Base-by-base conservation (phyloP, 2,329 filamentous ascomycete genomes). In the Stagonosporopsis chrysanthemi region DNA sequence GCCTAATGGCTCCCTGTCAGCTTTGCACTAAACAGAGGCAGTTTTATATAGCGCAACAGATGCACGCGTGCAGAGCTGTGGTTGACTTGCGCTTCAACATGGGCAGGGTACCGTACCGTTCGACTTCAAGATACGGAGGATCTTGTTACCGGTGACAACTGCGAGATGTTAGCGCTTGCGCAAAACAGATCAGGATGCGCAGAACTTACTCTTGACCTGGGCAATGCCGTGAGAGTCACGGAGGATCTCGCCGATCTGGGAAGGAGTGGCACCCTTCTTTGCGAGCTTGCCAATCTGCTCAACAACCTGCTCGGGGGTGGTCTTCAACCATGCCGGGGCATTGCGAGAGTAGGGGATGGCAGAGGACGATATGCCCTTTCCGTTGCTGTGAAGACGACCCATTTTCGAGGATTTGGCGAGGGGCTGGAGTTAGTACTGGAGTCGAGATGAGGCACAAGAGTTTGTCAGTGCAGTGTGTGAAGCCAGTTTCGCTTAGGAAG, bases 261-360 rank as follows among this genome's bases (percentile, higher is more conserved):
- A 97, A 76, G 95, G 95, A 70, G 94, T 97, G 73, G 92, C 92
- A 85, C 96, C 95, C 90, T 98, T 98, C 86, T 91, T 93, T 79
- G 95, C 95, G 80, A 98, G 90, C 87, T 96, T 96, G 85, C 90
- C 93, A 85, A 99, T 99, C 86, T 98, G 93, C 80, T 99, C 95
- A 75, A 97, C 92, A 81, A 99, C 92, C 85, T 96, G 92, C 77
- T 97, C 92, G 79, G 95, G 93, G 74, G 92, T 97, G 84, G 92
- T 96, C 90, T 99, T 99, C 83, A 98, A 86, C 95, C 95, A 99
- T 73, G 93, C 87, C 63, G 95, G 94, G 67, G 92, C 81, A 75
- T 87, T 88, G 84, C 95, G 94, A 72, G 92, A 97, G 89, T 98
- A 99, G 79, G 96, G 95, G 83, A 98, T 84, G 77, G 95, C 92